Evolutionary conservation across 805 yeast genomes (phyloP), one percentile per base, ranked within the genome.

Genomic region (Gaillardinia entomophila): DNA sequence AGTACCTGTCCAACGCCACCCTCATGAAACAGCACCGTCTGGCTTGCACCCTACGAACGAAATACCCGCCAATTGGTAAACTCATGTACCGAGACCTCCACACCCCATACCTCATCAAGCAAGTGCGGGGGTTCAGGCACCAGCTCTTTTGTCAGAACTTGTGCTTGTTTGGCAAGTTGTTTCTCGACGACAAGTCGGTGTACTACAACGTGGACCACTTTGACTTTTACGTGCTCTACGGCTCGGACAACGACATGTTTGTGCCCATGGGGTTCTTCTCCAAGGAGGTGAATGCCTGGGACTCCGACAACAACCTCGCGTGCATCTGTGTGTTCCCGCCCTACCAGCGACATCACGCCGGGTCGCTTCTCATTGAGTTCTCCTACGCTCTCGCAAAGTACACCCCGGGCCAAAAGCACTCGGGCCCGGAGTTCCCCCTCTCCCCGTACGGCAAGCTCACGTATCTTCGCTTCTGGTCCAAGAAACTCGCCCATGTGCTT

Each of bases 291-390:
- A 62, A 82, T 0, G 79, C 96, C 0, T 77, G 78, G 72, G 90
- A 84, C 33, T 71, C 76, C 32, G 85, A 89, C 53, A 62, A 57
- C 33, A 92, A 90, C 51, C 62, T 92, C 24, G 96, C 97, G 0
- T 92, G 97, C 51, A 83, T 92, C 10, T 68, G 92, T 42, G 77
- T 87, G 3, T 84, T 92, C 40, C 98, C 98, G 1, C 96, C 96
- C 3, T 92, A 77, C 53, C 97, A 90, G 53, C 67, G 86, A 36
- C 70, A 72, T 26, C 80, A 77, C 6, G 54, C 89, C 16, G 98
- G 97, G 0, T 77, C 86, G 4, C 62, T 86, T 8, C 53, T 92
- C 25, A 85, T 92, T 12, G 86, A 86, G 38, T 84, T 87, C 43
- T 85, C 94, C 24, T 92, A 90, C 50, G 78, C 71, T 19, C 53